Percentiles rank a stretch among this genome's conserved stretches.
phyloP scores from a whole-genome alignment of 2,329 filamentous ascomycete genomes.

The Claviceps sp. region DNA sequence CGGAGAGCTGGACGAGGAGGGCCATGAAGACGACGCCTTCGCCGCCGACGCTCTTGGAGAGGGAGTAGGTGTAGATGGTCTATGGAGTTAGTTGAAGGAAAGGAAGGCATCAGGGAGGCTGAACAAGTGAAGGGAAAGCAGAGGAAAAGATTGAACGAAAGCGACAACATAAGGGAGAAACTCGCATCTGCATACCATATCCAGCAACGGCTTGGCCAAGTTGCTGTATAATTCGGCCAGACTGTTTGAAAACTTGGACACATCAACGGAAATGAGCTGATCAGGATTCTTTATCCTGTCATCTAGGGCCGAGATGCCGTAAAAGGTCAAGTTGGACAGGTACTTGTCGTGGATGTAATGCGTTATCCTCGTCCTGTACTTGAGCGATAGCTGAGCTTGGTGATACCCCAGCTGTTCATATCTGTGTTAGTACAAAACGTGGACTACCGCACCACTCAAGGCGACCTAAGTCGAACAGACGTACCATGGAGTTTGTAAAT shows the following conservation, averaged over 20 bases:
- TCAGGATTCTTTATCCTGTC: slow-evolving; percentile 98
- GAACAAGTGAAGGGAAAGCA: background rate
- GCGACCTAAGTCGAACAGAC: slow-evolving; percentile 10
- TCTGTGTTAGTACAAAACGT: background rate
- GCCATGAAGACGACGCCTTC: slow-evolving; percentile 95
- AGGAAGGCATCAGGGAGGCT: background rate
- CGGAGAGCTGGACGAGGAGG: slow-evolving; percentile 81
- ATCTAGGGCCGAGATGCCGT: slow-evolving; percentile 86
- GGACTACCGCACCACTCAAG: slow-evolving; percentile 44
- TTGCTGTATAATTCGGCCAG: slow-evolving; percentile 93
- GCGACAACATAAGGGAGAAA: background rate
- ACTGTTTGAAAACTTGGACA: slow-evolving; percentile 91
- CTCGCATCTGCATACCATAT: slow-evolving; percentile 51
- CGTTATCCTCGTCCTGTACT: slow-evolving; percentile 88
- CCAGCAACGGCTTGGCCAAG: slow-evolving; percentile 81
- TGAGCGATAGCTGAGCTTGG: slow-evolving; percentile 83
- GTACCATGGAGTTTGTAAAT: slow-evolving; percentile 96
- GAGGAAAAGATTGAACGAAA: background rate
- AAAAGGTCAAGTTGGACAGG: slow-evolving; percentile 94
- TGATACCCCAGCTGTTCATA: slow-evolving; percentile 71
- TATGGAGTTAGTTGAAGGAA: slow-evolving; percentile 12
- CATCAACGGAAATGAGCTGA: slow-evolving; percentile 91
- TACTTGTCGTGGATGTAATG: slow-evolving; percentile 92
- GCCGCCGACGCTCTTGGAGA: slow-evolving; percentile 89
- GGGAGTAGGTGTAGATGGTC: slow-evolving; percentile 85